Base-by-base conservation (phyloP, 129 eudicot genomes). In the Arctium minus region DNA sequence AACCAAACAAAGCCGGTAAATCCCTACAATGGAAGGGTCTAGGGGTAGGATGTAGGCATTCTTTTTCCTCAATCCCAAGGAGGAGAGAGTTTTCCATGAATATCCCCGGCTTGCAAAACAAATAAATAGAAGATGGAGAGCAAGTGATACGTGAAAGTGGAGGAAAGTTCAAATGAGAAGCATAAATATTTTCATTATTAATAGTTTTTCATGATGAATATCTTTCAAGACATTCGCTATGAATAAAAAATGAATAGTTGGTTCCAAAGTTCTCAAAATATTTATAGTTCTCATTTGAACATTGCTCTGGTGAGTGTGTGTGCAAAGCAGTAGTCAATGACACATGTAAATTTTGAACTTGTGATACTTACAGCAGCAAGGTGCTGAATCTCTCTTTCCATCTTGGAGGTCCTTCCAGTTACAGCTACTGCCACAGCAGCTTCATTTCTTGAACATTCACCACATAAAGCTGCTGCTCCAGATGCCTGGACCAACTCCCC, bases 351-450 rank as follows among this genome's bases (percentile, higher is more conserved):
- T 4, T 31, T 37, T 37, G 29, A 39, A 11, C 33, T 8, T 53
- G 37, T 4, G 80, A 82, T 80, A 93, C 97, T 93, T 84, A 96
- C 97, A 80, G 94, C 94, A 82, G 88, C 92, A 87, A 94, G 94
- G 84, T 94, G 97, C 76, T 92, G 97, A 76, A 94, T 90, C 71
- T 94, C 92, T 84, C 86, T 91, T 87, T 94, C 98, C 77, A 92
- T 76, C 62, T 89, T 92, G 53, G 94, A 84, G 17, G 98, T 92
- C 86, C 91, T 90, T 87, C 94, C 92, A 4, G 89, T 87, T 76
- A 94, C 82, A 46, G 89, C 89, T 44, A 82, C 80, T 6, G 92
- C 87, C 83, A 87, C 90, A 79, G 84, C 84, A 56, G 85, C 88
- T 85, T 90, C 93, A 72, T 91, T 77, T 88, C 56, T 85, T n/a